These are phyloP conservation scores for Scheffersomyces parashehatae DNA, from an alignment of 1,139 yeast species.

Conservation along the genomic window DNA sequence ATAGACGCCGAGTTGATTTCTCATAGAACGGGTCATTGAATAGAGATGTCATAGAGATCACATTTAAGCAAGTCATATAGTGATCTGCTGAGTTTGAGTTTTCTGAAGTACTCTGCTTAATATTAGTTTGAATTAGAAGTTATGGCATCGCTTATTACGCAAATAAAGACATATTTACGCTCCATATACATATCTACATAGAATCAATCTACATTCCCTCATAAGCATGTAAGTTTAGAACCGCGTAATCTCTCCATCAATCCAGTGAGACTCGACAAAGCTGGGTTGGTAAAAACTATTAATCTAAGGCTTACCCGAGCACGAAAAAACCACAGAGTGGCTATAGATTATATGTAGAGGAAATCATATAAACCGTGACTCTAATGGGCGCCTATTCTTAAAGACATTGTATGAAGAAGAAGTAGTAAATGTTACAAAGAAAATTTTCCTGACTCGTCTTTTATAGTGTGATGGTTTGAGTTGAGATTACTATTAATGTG, in stretches of 20 bases:
- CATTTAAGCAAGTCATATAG: too few species aligned
- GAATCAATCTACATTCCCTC: too few species aligned
- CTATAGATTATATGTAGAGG: constrained; percentile 51
- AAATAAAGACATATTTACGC: too few species aligned
- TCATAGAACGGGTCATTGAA: constrained; percentile 6
- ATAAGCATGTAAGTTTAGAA: constrained; percentile 58
- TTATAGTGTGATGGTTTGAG: neutral
- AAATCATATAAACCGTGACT: constrained; percentile 72
- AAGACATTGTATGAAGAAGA: constrained; percentile 68
- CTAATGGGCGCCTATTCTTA: constrained; percentile 84
- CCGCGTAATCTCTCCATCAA: constrained; percentile 61
- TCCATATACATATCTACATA: too few species aligned
- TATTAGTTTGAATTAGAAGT: too few species aligned
- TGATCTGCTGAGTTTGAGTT: neutral
- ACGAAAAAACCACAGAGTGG: constrained; percentile 59
- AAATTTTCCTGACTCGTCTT: neutral
- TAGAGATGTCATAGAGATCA: too few species aligned
- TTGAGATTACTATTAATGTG: constrained; percentile 7
- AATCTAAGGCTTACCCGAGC: constrained; percentile 93
- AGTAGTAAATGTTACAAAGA: constrained; percentile 15
- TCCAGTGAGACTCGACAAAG: constrained; percentile 57
- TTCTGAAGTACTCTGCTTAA: neutral
- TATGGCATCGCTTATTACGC: too few species aligned
- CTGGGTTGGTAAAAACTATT: constrained; percentile 59
- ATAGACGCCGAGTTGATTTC: constrained; percentile 53